phyloP scores from a whole-genome alignment of 2,329 filamentous ascomycete genomes.

The Biscogniauxia sp. region DNA sequence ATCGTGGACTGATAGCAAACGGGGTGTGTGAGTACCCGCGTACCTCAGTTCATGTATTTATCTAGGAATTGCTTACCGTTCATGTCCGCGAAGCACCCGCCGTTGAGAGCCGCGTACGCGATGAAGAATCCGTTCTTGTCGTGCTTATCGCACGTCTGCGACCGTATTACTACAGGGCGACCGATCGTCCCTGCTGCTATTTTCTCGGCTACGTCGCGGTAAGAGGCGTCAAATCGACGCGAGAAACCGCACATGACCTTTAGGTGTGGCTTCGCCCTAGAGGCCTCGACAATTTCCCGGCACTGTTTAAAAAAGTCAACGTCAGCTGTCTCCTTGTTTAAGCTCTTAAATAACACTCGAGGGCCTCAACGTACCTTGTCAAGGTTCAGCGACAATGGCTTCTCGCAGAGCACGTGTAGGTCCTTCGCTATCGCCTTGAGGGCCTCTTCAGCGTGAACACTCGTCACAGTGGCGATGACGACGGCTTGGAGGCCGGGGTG shows the following conservation, averaged over 20 bases:
- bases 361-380: constrained; percentile 48
- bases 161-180: constrained; percentile 57
- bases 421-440: constrained; percentile 54
- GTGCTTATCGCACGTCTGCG: constrained; percentile 66
- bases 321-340: background rate
- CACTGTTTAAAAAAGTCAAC: constrained; percentile 41
- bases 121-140: constrained; percentile 67
- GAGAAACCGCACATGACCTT: constrained; percentile 69
- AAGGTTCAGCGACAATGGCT: constrained; percentile 56
- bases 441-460: constrained; percentile 56
- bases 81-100: constrained; percentile 66
- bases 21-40: no score
- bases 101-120: constrained; percentile 61
- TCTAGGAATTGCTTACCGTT: no score
- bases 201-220: constrained; percentile 57
- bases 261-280: constrained; percentile 52
- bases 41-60: no score
- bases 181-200: constrained; percentile 56
- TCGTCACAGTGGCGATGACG: constrained; percentile 41
- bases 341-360: background rate
- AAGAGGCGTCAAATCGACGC: constrained; percentile 64
- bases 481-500: constrained; percentile 41
- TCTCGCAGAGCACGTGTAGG: constrained; percentile 59
- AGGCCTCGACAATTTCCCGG: constrained; percentile 53
- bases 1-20: constrained; percentile 62